Evolutionary conservation across 208 protist genomes (phyloP).

Genomic region (Wallacemonas rigidus): DNA sequence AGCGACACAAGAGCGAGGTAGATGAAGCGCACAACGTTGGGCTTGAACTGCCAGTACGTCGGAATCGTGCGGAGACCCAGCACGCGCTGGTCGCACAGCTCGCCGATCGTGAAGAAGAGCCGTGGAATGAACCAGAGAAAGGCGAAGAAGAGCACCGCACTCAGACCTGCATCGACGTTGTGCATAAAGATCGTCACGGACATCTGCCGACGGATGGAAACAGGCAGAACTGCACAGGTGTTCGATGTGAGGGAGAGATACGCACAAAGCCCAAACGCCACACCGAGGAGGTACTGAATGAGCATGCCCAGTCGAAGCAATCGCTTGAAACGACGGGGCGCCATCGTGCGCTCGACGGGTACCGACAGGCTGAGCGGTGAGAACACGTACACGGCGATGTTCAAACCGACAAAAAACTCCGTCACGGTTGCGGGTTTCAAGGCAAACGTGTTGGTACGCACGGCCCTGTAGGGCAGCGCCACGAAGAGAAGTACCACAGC

Average conservation of each 20-base stretch:
- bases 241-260: conserved; percentile 32
- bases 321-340: conserved; percentile 26
- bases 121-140: conserved; percentile 47
- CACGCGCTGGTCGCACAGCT: conserved; percentile 42
- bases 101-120: conserved; percentile 34
- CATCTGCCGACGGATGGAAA: conserved; percentile 28
- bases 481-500: conserved; percentile 32
- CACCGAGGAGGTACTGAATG: conserved; percentile 24
- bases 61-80: conserved; percentile 39
- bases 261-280: conserved; percentile 42
- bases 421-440: conserved; percentile 25
- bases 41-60: conserved; percentile 32
- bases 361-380: conserved; percentile 29
- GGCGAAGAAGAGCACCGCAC: conserved; percentile 46
- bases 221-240: conserved; percentile 43
- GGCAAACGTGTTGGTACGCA: neutral
- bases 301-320: conserved; percentile 25
- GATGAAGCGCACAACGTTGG: conserved; percentile 40
- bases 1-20: conserved; percentile 27
- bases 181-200: conserved; percentile 1
- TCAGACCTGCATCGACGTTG: conserved; percentile 33
- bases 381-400: conserved; percentile 34
- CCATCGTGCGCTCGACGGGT: conserved; percentile 49
- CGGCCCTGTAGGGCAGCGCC: conserved; percentile 28
- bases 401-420: conserved; percentile 41